These are phyloP conservation scores for Davidsoniella neocaledoniae DNA, from an alignment of 2,329 filamentous ascomycete genomes.

Conservation along the genomic window DNA sequence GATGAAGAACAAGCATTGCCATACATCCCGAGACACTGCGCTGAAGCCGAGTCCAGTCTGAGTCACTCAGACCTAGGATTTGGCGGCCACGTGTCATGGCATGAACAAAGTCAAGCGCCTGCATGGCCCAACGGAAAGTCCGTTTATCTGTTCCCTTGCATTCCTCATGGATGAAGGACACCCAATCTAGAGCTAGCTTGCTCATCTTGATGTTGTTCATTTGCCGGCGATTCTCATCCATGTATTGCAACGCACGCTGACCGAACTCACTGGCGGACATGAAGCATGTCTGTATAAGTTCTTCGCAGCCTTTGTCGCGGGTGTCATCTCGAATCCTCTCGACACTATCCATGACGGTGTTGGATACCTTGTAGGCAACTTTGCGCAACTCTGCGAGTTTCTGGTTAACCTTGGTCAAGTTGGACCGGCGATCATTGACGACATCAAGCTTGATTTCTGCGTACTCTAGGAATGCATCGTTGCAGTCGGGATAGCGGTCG, in stretches of 20 bases:
- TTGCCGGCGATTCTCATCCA: slow-evolving; percentile 86
- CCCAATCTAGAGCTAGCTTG: slow-evolving; percentile 86
- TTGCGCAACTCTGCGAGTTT: slow-evolving; percentile 89
- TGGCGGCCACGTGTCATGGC: slow-evolving; percentile 88
- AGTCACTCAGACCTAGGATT: slow-evolving; percentile 76
- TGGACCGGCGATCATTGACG: slow-evolving; percentile 80
- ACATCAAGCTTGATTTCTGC: slow-evolving; percentile 76
- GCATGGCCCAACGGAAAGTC: slow-evolving; percentile 93
- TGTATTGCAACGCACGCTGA: slow-evolving; percentile 81
- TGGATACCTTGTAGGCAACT: slow-evolving; percentile 89
- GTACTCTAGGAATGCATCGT: slow-evolving; percentile 58
- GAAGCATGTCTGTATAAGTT: slow-evolving; percentile 94
- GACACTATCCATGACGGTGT: slow-evolving; percentile 97
- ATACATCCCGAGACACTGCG: slow-evolving; percentile 92
- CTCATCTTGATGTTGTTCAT: slow-evolving; percentile 97
- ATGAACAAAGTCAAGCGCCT: slow-evolving; percentile 92
- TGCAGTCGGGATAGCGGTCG: slow-evolving; percentile 59
- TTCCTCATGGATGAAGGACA: slow-evolving; percentile 94
- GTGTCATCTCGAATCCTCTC: slow-evolving; percentile 82
- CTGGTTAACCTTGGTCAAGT: slow-evolving; percentile 78
- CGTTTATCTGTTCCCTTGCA: slow-evolving; percentile 86
- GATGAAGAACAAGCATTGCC: slow-evolving; percentile 92
- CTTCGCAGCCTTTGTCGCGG: slow-evolving; percentile 69
- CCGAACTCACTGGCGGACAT: slow-evolving; percentile 98
- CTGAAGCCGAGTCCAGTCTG: slow-evolving; percentile 69